Base-by-base conservation (phyloP, 148 eudicot species). In the Diospyros kaki region DNA sequence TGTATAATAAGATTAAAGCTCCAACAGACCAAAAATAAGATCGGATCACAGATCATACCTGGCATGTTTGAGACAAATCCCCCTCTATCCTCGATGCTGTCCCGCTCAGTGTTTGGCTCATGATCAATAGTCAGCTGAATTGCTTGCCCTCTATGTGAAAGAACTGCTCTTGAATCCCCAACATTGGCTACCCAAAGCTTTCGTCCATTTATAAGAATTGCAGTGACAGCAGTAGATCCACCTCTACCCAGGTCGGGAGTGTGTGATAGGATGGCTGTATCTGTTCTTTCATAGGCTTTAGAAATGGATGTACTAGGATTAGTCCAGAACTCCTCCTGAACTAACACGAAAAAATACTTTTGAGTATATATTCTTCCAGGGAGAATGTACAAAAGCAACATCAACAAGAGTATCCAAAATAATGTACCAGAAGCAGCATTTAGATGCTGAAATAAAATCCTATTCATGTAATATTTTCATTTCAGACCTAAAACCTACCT, bases 151-250 rank as follows among this genome's bases (percentile, higher is more conserved):
- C 83, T 81, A 64, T 71, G 82, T 50, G 92, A 91, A 78, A 91
- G 87, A 69, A 91, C 92, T 65, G 89, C 96, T 62, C 96, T 83
- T 62, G 96, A 91, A 79, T 91, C 96, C 78, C 96, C 96, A 64
- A 91, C 91, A 64, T 91, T 91, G 65, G 92, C 96, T 66, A 90
- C 87, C 88, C 81, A 87, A 61, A 90, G 75, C 53, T 77, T 81
- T 64, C 73, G 73, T n/a, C 95, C 88, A 71, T 91, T 82, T 62
- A 91, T 81, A 51, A 91, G 84, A 69, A 91, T 84, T 56, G 93
- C 92, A 15, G 92, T 91, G 41, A 91, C 96, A 55, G 96, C 96
- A 64, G 96, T 91, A 72, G 96, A 91, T 59, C 96, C 95, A 74
- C 95, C 95, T 84, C 89, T 81, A 74, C 95, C 95, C 71, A 90